These are phyloP conservation scores for Primulina huaijiensis DNA, from an alignment of 257 asterid genomes.

Conservation along the genomic window DNA sequence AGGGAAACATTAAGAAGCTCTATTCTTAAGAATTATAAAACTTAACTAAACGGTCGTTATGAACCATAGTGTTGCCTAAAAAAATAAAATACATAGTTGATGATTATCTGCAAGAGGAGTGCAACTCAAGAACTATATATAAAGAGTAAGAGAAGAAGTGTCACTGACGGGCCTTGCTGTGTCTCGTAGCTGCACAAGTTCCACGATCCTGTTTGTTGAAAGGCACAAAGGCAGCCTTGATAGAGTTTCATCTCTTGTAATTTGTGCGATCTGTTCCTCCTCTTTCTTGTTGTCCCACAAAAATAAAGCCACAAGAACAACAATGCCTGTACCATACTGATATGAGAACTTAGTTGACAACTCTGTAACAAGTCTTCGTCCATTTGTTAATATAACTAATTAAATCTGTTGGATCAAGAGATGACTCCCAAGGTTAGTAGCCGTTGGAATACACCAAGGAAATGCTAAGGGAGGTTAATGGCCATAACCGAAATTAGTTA, in stretches of 20 bases:
- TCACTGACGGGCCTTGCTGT: slow-evolving; percentile 90
- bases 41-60: neutral
- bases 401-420: no score
- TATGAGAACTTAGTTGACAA: slow-evolving; percentile 44
- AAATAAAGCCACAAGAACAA: slow-evolving; percentile 68
- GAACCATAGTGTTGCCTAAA: neutral
- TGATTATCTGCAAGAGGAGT: slow-evolving; percentile 2
- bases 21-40: slow-evolving; percentile 1
- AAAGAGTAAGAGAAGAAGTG: slow-evolving; percentile 23
- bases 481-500: no score
- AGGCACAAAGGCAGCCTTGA: slow-evolving; percentile 94
- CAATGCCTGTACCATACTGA: slow-evolving; percentile 86
- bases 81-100: neutral
- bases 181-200: slow-evolving; percentile 93
- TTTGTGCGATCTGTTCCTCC: slow-evolving; percentile 91
- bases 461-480: no score
- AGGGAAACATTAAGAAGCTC: slow-evolving; percentile 5
- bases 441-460: no score
- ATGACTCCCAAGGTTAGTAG: no score
- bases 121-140: slow-evolving; percentile 10
- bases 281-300: slow-evolving; percentile 94
- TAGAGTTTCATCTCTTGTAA: slow-evolving; percentile 76
- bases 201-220: slow-evolving; percentile 88
- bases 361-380: slow-evolving; percentile 20
- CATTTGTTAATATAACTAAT: neutral